A percentile compares a stretch with the other conserved stretches of the same genome.
Evolutionary conservation across 768 basidiomycete genomes (phyloP).

Genomic region (Paxillus ammoniavirescens): DNA sequence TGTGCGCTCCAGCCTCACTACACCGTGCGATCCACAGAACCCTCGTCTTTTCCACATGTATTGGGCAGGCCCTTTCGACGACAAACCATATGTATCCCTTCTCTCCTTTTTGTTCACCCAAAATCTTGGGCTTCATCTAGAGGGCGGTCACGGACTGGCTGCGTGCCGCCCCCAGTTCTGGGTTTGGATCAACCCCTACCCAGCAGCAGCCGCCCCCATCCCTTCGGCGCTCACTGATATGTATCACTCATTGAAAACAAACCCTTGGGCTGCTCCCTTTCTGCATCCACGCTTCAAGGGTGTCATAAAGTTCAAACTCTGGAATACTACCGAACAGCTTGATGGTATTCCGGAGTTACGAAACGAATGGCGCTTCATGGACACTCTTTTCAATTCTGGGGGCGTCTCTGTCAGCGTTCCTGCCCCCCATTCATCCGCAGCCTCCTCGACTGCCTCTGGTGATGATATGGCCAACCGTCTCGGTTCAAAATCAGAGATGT

Average conservation of each 20-base stretch:
- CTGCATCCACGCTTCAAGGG: slow-evolving; percentile 85
- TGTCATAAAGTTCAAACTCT: slow-evolving; percentile 87
- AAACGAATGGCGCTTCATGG: slow-evolving; percentile 81
- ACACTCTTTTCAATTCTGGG: slow-evolving; percentile 83
- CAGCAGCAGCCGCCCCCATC: slow-evolving; percentile 81
- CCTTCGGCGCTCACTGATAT: slow-evolving; percentile 77
- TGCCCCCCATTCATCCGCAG: slow-evolving; percentile 15
- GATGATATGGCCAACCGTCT: slow-evolving; percentile 40
- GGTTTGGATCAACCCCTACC: slow-evolving; percentile 96
- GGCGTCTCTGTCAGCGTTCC: slow-evolving; percentile 71
- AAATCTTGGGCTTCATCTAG: slow-evolving; percentile 76
- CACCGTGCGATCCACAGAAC: slow-evolving; percentile 70
- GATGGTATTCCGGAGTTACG: slow-evolving; percentile 84
- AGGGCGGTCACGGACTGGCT: slow-evolving; percentile 31
- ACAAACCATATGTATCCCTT: slow-evolving; percentile 93
- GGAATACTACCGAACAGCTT: slow-evolving; percentile 96
- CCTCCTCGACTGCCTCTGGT: slow-evolving; percentile 21
- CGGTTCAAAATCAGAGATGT: slow-evolving; percentile 53
- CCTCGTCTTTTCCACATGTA: slow-evolving; percentile 93
- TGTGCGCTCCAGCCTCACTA: slow-evolving; percentile 36
- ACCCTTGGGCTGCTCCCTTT: slow-evolving; percentile 92
- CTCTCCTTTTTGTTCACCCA: slow-evolving; percentile 93
- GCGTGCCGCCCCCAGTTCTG: slow-evolving; percentile 89
- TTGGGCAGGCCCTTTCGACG: slow-evolving; percentile 96
- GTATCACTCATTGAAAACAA: slow-evolving; percentile 72